Conservation (phyloP, 2,329 filamentous ascomycete genomes). For the Neoscytalidium dimidiatum region DNA sequence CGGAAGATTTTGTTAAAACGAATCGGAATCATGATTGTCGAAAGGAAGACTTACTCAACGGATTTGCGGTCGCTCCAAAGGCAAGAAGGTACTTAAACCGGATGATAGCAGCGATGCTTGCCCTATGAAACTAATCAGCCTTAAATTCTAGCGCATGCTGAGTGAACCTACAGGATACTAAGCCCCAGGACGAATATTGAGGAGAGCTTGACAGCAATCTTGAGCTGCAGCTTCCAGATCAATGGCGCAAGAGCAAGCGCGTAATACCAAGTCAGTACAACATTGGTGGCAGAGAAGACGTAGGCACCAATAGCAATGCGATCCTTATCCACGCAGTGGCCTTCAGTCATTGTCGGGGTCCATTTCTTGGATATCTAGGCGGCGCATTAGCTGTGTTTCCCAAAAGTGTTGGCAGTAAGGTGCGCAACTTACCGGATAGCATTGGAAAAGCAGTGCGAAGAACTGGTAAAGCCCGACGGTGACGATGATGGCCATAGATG, state of each 20-base stretch:
- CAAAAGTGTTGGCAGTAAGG: background rate
- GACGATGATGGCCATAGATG: background rate
- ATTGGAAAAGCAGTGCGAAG: slow-evolving; percentile 4
- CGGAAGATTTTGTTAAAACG: background rate
- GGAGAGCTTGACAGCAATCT: background rate
- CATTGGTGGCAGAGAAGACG: background rate
- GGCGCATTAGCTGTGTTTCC: background rate
- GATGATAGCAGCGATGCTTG: slow-evolving; percentile 12
- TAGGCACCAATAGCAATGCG: background rate
- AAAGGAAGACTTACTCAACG: background rate
- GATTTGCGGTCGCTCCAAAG: background rate
- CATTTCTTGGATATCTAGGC: background rate
- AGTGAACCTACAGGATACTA: background rate
- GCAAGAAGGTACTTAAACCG: background rate
- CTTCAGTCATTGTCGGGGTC: background rate
- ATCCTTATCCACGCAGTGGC: background rate
- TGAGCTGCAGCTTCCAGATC: slow-evolving; percentile 8
- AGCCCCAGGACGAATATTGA: background rate
- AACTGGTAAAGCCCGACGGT: background rate
- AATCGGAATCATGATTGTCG: background rate
- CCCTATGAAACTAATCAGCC: background rate
- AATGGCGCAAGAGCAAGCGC: slow-evolving; percentile 1
- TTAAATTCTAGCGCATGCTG: background rate
- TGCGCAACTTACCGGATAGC: background rate
- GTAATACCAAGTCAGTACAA: slow-evolving; percentile 8